Evolutionary conservation across 495 filamentous ascomycete genomes (phyloP).

Genomic region (Xylaria venustula): DNA sequence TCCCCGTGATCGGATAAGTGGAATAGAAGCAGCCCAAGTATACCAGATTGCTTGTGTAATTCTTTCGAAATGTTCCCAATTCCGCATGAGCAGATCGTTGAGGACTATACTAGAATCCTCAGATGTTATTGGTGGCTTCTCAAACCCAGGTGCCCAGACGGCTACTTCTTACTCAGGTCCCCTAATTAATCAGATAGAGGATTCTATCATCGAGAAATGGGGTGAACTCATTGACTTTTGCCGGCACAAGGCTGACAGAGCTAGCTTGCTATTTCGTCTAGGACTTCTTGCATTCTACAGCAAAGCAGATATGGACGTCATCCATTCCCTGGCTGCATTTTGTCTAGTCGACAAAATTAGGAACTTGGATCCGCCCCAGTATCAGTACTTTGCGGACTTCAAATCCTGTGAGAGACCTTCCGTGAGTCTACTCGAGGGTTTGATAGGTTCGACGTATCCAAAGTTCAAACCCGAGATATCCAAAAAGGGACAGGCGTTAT

Average conservation of each 20-base stretch:
- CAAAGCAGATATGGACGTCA: constrained; percentile 28
- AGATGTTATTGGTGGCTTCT: constrained; percentile 35
- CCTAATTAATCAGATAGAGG: constrained; percentile 33
- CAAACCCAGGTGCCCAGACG: constrained; percentile 2
- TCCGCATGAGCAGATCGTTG: constrained; percentile 23
- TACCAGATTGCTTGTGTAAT: constrained; percentile 32
- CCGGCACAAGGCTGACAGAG: constrained; percentile 15
- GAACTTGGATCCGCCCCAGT: constrained; percentile 23
- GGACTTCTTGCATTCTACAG: constrained; percentile 20
- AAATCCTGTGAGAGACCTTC: constrained; percentile 26
- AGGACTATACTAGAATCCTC: constrained; percentile 24
- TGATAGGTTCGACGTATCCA: constrained; percentile 15
- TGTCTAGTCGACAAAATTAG: constrained; percentile 26
- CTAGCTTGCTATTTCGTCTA: constrained; percentile 31
- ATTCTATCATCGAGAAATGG: constrained; percentile 38
- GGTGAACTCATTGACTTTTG: constrained; percentile 36
- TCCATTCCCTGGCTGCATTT: constrained; percentile 33
- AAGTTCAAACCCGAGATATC: constrained; percentile 2
- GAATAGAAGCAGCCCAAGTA: constrained; percentile 21
- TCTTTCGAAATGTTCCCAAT: constrained; percentile 19
- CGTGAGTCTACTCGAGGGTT: constrained; percentile 23
- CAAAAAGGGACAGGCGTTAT: too few species aligned
- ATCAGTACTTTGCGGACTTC: constrained; percentile 30
- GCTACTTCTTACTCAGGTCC: constrained; percentile 18
- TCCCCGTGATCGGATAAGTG: constrained; percentile 20